Base-by-base conservation (phyloP, 2,329 filamentous ascomycete species). In the Rutstroemia sydowiana region DNA sequence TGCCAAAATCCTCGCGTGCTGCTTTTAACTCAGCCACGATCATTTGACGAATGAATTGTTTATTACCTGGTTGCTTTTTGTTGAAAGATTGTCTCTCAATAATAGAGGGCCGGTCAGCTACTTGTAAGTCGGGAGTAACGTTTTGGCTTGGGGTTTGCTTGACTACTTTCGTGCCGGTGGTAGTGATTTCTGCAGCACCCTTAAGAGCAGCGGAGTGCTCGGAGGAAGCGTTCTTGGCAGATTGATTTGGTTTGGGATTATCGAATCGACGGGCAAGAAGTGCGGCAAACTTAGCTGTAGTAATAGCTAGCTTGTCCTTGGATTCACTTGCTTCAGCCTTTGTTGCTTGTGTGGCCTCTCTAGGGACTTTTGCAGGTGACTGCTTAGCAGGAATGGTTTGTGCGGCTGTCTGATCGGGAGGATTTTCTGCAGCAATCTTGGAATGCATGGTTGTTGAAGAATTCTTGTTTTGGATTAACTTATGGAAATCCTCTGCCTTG, bases 401-500 rank as follows among this genome's bases (percentile, higher is more conserved):
- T 51, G 21, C 21, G 31, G 10, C 45, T 39, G 23, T 4, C 30
- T 32, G 34, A n/a, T 21, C 11, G 3, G 16, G 3, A 9, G 13
- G n/a, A 3, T 51, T 51, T 16, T 39, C 20, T 5, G 11, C n/a
- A 39, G n/a, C 6, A 39, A 20, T 10, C 36, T 39, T 39, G 16
- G 36, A 20, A 10, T 18, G 36, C n/a, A 18, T 13, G 2, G 30
- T n/a, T 28, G 31, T 2, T 26, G 7, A 14, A 30, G 13, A 16
- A 4, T 23, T 28, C 32, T 39, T 51, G 3, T 42, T 42, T n/a
- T 42, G 13, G 26, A 45, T 9, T 8, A 51, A 51, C 9, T 40
- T 37, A 13, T 51, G 48, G 14, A 51, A 51, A 37, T 51, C 48
- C 30, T 51, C 48, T 31, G 48, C 31, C 41, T 51, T 51, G 48